Evolutionary conservation across 441 rosid genomes (phyloP), one percentile per base, ranked within the genome.

Genomic region (Populus hybrid): DNA sequence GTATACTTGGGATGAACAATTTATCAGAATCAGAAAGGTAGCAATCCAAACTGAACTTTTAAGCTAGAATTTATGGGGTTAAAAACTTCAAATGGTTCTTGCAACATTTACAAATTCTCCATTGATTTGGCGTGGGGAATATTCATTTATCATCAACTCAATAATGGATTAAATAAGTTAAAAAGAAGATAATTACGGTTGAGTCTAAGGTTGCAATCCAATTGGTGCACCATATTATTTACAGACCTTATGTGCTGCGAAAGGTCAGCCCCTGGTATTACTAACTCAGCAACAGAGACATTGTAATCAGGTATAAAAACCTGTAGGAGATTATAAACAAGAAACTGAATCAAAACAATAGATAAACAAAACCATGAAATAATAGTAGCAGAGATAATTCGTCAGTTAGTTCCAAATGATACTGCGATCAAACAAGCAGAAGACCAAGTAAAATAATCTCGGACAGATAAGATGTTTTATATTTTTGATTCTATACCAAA

Each of bases 191-290:
- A 14, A 10, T 8, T 36, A 34, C 50, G 21, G 42, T 38, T 73
- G 63, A 54, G 24, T 28, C 21, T 26, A 10, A 26, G 67, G 4
- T 61, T 54, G 26, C 6, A 40, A 74, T 21, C 12, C 16, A 71
- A 24, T 38, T 24, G 36, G 14, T 23, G 38, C 59, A 26, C 5
- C 34, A 59, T 6, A n/a, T 69, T 6, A 28, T 64, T 57, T 54
- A 75, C 84, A 75, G 73, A 82, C 84, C 84, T 82, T 74, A 82
- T 21, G 70, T 82, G 84, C 77, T 82, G 84, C 38, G 84, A 82
- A 46, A 82, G 77, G 76, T 82, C 84, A 78, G 81, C 81, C 36
- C 84, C 81, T 40, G 84, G 81, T 71, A 82, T 82, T 65, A 82
- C 81, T 67, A 82, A 35, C 74, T 82, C 84, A 67, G 84, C 84